Conservation (phyloP, 768 basidiomycete species). For the Trametes meyenii region DNA sequence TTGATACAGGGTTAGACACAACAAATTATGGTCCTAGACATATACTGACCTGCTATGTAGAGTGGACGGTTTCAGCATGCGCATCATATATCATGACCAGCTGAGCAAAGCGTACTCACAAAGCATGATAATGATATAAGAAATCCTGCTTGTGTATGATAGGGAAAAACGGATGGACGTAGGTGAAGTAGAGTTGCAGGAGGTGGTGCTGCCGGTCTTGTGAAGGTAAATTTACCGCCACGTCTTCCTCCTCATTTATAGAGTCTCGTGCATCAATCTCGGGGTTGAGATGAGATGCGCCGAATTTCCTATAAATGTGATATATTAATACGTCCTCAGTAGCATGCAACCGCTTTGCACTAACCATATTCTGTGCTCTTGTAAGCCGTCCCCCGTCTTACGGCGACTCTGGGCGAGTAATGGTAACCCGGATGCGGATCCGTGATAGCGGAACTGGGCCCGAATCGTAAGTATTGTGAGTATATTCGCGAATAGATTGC, state of each 20-base stretch:
- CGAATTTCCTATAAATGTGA: constrained; percentile 26
- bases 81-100: no score
- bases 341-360: no score
- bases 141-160: constrained; percentile 76
- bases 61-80: no score
- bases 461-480: background rate
- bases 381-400: constrained; percentile 67
- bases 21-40: no score
- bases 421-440: constrained; percentile 74
- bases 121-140: constrained; percentile 51
- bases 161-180: constrained; percentile 84
- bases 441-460: constrained; percentile 79
- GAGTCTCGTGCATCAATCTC: constrained; percentile 4
- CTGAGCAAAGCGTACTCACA: constrained; percentile 8
- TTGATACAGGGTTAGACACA: background rate
- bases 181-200: constrained; percentile 76
- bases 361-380: constrained; percentile 44
- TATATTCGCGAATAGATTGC: constrained; percentile 16
- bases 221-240: constrained; percentile 51
- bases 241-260: constrained; percentile 11
- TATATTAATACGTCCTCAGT: no score
- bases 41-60: constrained; percentile 4
- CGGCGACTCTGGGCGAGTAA: constrained; percentile 68
- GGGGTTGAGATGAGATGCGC: constrained; percentile 1
- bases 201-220: constrained; percentile 65